These are phyloP conservation scores for Verbascum thapsus DNA, from an alignment of 257 asterid species.

Conservation along the genomic window DNA sequence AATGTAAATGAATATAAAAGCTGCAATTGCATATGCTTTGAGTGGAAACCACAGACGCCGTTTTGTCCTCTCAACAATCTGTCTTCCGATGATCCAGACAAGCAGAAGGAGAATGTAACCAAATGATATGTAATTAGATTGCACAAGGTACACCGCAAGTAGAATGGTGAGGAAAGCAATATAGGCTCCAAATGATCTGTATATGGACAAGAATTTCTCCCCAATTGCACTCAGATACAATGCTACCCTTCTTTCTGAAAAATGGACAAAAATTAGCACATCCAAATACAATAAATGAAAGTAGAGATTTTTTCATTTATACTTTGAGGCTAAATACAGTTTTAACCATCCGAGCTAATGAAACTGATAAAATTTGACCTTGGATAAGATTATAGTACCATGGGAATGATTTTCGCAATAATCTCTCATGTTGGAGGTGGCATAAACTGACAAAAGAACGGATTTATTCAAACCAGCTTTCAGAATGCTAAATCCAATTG, in stretches of 20 bases:
- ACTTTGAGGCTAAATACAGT: constrained; percentile 1
- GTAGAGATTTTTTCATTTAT: background rate
- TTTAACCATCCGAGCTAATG: constrained; percentile 16
- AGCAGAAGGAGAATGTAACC: constrained; percentile 95
- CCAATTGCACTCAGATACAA: constrained; percentile 88
- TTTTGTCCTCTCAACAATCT: constrained; percentile 80
- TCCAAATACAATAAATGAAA: background rate
- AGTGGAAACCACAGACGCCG: constrained; percentile 95
- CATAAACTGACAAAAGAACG: constrained; percentile 92
- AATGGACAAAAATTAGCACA: constrained; percentile 33
- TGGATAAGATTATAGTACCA: constrained; percentile 53
- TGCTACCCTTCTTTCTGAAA: constrained; percentile 91
- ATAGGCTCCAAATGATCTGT: constrained; percentile 93
- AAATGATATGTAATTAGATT: constrained; percentile 81
- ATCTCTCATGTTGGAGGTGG: constrained; percentile 73
- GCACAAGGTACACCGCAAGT: constrained; percentile 79
- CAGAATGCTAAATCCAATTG: constrained; percentile 94
- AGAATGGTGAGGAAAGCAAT: constrained; percentile 91
- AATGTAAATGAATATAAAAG: constrained; percentile 70
- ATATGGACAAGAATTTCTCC: constrained; percentile 73
- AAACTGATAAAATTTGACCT: constrained; percentile 24
- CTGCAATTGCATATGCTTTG: constrained; percentile 74
- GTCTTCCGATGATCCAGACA: constrained; percentile 94
- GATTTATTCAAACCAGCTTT: constrained; percentile 98
- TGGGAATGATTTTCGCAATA: constrained; percentile 60